Conservation (phyloP, 163 green algal genomes). For the Trebouxiophyceae sp. region DNA sequence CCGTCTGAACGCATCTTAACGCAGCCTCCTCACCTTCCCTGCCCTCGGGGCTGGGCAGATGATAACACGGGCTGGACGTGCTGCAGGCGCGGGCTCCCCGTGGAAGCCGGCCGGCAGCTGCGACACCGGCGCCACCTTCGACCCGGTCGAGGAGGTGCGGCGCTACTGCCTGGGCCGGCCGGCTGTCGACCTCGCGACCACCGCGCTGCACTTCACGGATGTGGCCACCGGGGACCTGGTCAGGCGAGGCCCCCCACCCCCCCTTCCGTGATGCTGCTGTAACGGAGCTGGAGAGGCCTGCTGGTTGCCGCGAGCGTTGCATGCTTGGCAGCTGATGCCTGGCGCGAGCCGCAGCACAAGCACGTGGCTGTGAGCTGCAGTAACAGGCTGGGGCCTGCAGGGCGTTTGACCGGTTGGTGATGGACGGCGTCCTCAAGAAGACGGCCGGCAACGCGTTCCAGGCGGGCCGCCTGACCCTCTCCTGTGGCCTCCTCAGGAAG, state of each 20-base stretch:
- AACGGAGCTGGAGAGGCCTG: not conserved
- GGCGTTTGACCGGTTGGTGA: not conserved
- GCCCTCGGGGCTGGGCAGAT: not conserved
- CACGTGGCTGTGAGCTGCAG: no score
- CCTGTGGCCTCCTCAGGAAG: no score
- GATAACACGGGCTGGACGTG: not conserved
- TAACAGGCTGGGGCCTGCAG: not conserved
- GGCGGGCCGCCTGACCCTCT: no score
- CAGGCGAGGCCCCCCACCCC: not conserved
- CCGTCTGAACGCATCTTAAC: no score
- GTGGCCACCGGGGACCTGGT: not conserved
- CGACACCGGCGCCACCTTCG: no score
- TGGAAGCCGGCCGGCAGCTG: not conserved
- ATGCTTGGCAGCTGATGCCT: no score
- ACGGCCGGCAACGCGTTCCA: not conserved
- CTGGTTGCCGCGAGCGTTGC: not conserved
- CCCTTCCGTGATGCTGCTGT: not conserved
- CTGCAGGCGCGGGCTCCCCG: not conserved
- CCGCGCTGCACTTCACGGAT: not conserved
- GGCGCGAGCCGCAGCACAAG: no score
- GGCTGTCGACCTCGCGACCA: not conserved
- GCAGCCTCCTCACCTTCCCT: not conserved
- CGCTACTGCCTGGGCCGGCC: not conserved
- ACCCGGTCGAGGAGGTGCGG: not conserved
- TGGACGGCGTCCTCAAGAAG: not conserved